Conservation (phyloP, 495 filamentous ascomycete species). For the Bathelium albidoporum region DNA sequence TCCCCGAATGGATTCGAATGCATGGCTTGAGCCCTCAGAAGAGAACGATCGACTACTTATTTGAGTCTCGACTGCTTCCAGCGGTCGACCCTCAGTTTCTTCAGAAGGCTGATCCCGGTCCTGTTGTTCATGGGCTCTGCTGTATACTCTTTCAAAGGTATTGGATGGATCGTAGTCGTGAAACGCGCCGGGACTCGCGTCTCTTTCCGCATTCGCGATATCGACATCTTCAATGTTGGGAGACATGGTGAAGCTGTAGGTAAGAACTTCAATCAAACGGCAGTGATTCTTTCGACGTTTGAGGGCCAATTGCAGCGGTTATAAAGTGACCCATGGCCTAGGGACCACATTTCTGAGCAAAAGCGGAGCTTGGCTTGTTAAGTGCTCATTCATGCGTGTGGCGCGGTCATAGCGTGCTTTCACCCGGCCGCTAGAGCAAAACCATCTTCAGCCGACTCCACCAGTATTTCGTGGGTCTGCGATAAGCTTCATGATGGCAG, state of each 20-base stretch:
- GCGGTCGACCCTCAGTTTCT: not conserved
- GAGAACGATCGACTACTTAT: not conserved
- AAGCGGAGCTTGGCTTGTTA: not conserved
- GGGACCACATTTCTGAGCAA: too few species aligned
- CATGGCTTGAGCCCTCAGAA: not conserved
- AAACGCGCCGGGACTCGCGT: constrained; percentile 6
- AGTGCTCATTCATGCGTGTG: not conserved
- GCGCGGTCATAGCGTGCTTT: too few species aligned
- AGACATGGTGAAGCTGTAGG: not conserved
- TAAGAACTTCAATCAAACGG: too few species aligned
- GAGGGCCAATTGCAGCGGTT: too few species aligned
- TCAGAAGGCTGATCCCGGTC: not conserved
- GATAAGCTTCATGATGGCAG: too few species aligned
- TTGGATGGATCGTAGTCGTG: constrained; percentile 9
- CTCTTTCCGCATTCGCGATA: constrained; percentile 10
- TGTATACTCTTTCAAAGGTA: not conserved
- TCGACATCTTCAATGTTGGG: constrained; percentile 10
- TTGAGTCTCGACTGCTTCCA: not conserved
- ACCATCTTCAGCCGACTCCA: too few species aligned
- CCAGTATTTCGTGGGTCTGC: too few species aligned
- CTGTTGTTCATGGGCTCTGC: not conserved
- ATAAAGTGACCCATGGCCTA: too few species aligned
- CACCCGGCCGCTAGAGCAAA: too few species aligned
- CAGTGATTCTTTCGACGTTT: too few species aligned
- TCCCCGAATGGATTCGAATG: not conserved